Base-by-base conservation (phyloP, 768 basidiomycete genomes). In the Coprinopsis marcescibilis region DNA sequence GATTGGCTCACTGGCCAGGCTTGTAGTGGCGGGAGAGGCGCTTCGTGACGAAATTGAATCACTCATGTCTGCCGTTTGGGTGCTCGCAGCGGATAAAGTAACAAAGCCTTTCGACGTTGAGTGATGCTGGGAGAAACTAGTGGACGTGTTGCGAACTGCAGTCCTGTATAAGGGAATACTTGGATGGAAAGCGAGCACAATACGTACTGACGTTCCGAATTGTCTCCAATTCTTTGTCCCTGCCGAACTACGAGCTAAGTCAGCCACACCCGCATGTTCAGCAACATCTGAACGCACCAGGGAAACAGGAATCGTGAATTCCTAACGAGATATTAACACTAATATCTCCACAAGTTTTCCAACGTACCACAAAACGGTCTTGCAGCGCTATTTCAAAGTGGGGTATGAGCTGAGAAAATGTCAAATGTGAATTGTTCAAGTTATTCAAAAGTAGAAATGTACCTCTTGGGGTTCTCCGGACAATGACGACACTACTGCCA, bases 261-360 rank as follows among this genome's bases (percentile, higher is more conserved):
- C 37, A 37, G 46, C 17, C 33, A 23, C 29, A 35, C 40, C 21
- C 49, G 37, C 25, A 43, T 34, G 26, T 32, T 1, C 29, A 26
- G 21, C 13, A 2, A 37, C 15, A 27, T 11, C n/a, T 27, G 17
- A 13, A 55, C 69, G 50, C 64, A 84, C 82, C 65, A 87, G 63
- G 26, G 76, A 71, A 30, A 78, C 73, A 2, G 85, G 84, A 55
- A 85, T 76, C 0, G 81, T 84, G 49, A 85, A 85, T 58, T 82
- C 82, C 81, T 83, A 43, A 35, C 17, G 26, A 26, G 37, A 34
- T 30, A 19, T 25, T 43, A 15, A 17, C 13, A 19, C 21, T 30
- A 45, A 41, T 13, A 11, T 25, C 17, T 15, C 7, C 3, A n/a
- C 4, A 19, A 50, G 17, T n/a, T 37, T n/a, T 44, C 5, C 15